phyloP scores from a whole-genome alignment of 768 basidiomycete species.

The Boletus huronensis region DNA sequence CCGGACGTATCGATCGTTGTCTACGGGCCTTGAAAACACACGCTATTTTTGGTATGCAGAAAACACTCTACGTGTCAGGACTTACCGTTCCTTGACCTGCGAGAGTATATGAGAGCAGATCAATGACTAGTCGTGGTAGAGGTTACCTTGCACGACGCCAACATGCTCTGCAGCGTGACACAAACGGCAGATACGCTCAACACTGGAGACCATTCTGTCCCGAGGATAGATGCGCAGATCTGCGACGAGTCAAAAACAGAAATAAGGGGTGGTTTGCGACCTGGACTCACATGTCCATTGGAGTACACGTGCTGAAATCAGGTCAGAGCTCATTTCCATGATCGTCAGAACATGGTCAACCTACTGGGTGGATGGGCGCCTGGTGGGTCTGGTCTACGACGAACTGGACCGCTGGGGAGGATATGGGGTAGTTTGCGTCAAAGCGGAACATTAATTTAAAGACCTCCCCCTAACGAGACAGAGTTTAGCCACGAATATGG shows the following conservation, averaged over 20 bases:
- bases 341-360: conserved; percentile 25
- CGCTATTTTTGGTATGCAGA: conserved; percentile 6
- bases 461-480: conserved; percentile 57
- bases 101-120: neutral
- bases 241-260: conserved; percentile 30
- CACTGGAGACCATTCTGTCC: conserved; percentile 89
- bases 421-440: conserved; percentile 79
- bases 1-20: conserved; percentile 80
- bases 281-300: conserved; percentile 68
- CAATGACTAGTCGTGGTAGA: neutral
- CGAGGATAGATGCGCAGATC: conserved; percentile 90
- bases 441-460: conserved; percentile 82
- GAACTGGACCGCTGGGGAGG: conserved; percentile 85
- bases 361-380: conserved; percentile 78
- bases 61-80: neutral
- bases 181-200: conserved; percentile 78
- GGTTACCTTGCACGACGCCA: conserved; percentile 83
- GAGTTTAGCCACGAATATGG: neutral
- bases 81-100: conserved; percentile 64
- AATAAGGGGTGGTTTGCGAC: conserved; percentile 2
- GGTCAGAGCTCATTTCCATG: conserved; percentile 8
- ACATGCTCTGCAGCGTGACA: conserved; percentile 87
- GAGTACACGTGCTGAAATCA: conserved; percentile 75
- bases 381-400: conserved; percentile 60
- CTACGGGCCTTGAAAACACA: conserved; percentile 53